Evolutionary conservation across 2,329 filamentous ascomycete species (phyloP).

Genomic region (Aspergillus caelatus): DNA sequence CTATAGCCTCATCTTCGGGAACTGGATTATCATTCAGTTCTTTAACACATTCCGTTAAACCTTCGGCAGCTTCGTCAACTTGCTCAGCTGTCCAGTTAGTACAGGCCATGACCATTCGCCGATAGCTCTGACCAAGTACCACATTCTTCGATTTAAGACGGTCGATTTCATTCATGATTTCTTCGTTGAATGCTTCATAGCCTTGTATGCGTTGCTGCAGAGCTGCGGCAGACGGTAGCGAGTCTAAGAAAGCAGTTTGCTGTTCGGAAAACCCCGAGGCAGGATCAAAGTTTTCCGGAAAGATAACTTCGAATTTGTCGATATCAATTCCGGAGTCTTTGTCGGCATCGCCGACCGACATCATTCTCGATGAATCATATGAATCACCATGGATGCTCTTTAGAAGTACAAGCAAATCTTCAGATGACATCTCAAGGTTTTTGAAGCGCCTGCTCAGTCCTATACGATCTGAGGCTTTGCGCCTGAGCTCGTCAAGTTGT

Average conservation of each 20-base stretch:
- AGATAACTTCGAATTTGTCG: conserved; percentile 37
- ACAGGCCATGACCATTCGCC: conserved; percentile 84
- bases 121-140: conserved; percentile 84
- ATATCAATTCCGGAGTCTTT: conserved; percentile 42
- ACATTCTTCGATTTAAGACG: conserved; percentile 76
- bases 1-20: conserved; percentile 47
- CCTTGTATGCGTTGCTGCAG: conserved; percentile 71
- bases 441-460: conserved; percentile 70
- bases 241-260: conserved; percentile 47
- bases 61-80: conserved; percentile 79
- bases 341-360: conserved; percentile 53
- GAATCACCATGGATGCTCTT: conserved; percentile 50
- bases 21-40: conserved; percentile 65
- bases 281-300: conserved; percentile 46
- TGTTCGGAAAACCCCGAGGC: conserved; percentile 42
- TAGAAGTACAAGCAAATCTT: conserved; percentile 66
- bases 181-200: conserved; percentile 69
- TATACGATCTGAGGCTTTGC: conserved; percentile 64
- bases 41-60: conserved; percentile 82
- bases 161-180: conserved; percentile 68
- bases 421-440: conserved; percentile 75
- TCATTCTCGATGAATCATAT: conserved; percentile 50
- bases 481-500: conserved; percentile 70
- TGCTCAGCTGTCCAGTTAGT: conserved; percentile 76
- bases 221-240: conserved; percentile 62